Base-by-base conservation (phyloP, 371 early-diverging fungal genomes). In the Lichtheimia ornata region DNA sequence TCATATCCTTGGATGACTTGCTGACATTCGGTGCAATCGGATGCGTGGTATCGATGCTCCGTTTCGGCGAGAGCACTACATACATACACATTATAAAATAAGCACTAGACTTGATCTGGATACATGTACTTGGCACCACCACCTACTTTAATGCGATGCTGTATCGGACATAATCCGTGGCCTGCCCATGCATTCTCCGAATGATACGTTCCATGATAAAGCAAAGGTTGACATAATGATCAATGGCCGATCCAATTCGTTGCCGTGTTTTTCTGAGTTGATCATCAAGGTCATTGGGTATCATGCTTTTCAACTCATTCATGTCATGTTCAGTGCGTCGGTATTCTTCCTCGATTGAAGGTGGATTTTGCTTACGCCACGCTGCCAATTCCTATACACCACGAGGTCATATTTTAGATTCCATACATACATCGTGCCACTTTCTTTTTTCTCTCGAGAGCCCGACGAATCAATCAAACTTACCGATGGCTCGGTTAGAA, bases 401-500 rank as follows among this genome's bases (percentile, higher is more conserved):
- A 24, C 17, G 27, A 12, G 27, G 5, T 25, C 22, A 27, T 15
- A 28, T 27, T 52, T 14, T 24, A 51, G 22, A 51, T 51, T 17
- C 50, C 9, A 22, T 13, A 24, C 12, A 50, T 15, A 28, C 28
- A 35, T 35, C 35, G 35, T 35, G 1, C 35, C 35, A 35, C 35
- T 35, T 35, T 35, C 35, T 35, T 35, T 35, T 35, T 35, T 35
- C 35, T 35, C 35, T 35, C 35, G 1, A 35, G 35, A 30, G 65
- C 54, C 43, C 62, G 66, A 50, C n/a, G n/a, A n/a, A n/a, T n/a
- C n/a, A n/a, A 61, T 54, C 12, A 54, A 49, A 64, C 69, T 49
- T 79, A 88, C 88, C 66, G 84, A 81, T 35, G 89, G 85, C 51
- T 88, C 90, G 0, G 87, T 86, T 40, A 91, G 69, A 66, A 91